Conservation (phyloP, 805 yeast species). For the Candida qinlingensis region DNA sequence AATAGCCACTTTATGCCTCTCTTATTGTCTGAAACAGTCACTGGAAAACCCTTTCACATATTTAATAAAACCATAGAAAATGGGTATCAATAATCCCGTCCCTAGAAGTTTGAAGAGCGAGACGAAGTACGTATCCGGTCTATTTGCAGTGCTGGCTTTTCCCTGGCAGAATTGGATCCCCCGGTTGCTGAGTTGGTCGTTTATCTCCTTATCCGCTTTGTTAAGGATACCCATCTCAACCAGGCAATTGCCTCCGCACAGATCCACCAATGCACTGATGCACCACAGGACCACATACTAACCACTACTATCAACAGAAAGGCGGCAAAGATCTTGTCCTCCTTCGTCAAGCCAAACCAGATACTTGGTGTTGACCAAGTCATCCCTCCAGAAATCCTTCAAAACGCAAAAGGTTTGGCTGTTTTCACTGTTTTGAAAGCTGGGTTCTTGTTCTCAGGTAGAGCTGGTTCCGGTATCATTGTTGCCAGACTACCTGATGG, state of each 20-base stretch:
- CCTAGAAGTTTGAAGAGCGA: slow-evolving; percentile 88
- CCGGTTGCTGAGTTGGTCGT: no score
- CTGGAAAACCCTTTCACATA: no score
- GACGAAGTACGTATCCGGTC: slow-evolving; percentile 54
- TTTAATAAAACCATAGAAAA: slow-evolving; percentile 16
- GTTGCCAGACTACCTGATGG: slow-evolving; percentile 95
- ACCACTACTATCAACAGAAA: slow-evolving; percentile 40
- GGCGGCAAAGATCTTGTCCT: slow-evolving; percentile 87
- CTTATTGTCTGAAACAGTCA: no score
- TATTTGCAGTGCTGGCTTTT: not conserved
- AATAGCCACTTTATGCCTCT: no score
- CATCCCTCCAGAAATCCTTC: slow-evolving; percentile 83
- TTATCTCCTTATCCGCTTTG: no score
- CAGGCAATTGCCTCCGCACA: no score
- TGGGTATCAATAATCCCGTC: slow-evolving; percentile 91
- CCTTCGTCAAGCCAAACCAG: slow-evolving; percentile 93
- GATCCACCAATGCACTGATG: no score
- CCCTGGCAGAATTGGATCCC: no score
- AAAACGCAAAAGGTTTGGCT: slow-evolving; percentile 90
- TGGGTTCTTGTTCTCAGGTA: slow-evolving; percentile 91
- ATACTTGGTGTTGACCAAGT: slow-evolving; percentile 81
- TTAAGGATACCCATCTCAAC: no score
- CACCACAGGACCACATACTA: not conserved
- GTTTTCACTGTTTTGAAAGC: slow-evolving; percentile 93
- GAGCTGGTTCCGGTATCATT: slow-evolving; percentile 96